Evolutionary conservation across 345 rosid genomes (phyloP).

Genomic region (Syzygium aqueum): DNA sequence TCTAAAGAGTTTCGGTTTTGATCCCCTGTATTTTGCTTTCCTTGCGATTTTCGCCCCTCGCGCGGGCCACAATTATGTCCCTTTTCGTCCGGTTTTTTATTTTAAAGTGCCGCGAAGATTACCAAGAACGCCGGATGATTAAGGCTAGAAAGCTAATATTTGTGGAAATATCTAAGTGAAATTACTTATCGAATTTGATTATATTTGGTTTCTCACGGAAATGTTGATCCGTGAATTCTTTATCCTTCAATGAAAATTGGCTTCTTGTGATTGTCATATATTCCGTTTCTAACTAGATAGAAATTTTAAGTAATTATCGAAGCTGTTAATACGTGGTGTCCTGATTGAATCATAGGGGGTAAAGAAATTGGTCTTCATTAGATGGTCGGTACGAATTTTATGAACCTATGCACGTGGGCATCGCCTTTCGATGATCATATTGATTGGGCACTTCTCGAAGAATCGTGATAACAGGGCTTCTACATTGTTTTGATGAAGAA

Average conservation of each 20-base stretch:
- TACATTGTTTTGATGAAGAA: not conserved
- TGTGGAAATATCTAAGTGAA: not conserved
- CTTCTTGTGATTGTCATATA: not conserved
- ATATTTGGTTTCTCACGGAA: not conserved
- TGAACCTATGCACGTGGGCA: not conserved
- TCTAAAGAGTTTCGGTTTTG: too few relatives aligned
- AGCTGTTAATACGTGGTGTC: accelerated
- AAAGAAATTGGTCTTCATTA: too few relatives aligned
- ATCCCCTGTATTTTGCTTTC: not conserved
- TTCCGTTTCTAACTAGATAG: not conserved
- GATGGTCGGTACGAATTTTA: not conserved
- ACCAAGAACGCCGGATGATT: not conserved
- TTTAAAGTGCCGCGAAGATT: not conserved
- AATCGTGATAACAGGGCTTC: not conserved
- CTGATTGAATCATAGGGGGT: accelerated
- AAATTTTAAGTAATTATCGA: not conserved
- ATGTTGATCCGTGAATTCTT: accelerated
- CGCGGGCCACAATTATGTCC: too few relatives aligned
- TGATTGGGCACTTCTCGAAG: not conserved
- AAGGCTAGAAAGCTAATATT: not conserved
- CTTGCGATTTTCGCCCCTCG: not conserved
- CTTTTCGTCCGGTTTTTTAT: not conserved
- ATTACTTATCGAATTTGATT: not conserved
- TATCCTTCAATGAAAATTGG: not conserved
- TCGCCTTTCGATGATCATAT: not conserved